A percentile compares a stretch with the other conserved stretches of the same genome.
Conservation (phyloP, 164 flowering plant genomes). For the Kalanchoe fedtschenkoi region DNA sequence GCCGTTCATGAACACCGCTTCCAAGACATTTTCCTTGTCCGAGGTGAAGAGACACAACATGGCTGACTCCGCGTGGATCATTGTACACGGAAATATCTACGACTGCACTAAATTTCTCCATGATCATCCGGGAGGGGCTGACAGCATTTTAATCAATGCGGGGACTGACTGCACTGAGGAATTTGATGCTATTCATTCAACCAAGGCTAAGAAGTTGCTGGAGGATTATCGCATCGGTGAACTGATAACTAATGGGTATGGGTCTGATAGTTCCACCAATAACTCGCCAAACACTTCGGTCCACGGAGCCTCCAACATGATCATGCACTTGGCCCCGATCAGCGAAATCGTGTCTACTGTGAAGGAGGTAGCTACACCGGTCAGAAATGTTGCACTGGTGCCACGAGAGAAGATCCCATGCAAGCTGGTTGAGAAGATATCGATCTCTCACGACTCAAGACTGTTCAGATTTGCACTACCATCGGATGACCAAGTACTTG, state of each 20-base stretch:
- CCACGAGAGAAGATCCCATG: conserved; percentile 61
- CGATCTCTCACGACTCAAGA: conserved; percentile 65
- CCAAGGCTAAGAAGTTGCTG: conserved; percentile 73
- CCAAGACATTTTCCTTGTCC: conserved; percentile 46
- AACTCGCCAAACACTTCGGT: conserved; percentile 50
- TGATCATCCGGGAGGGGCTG: conserved; percentile 92
- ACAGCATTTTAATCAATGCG: conserved; percentile 90
- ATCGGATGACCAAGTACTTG: conserved; percentile 50
- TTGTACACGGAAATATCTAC: conserved; percentile 85
- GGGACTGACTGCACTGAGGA: conserved; percentile 97
- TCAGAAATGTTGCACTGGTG: conserved; percentile 32
- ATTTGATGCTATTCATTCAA: conserved; percentile 93
- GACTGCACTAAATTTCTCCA: conserved; percentile 83
- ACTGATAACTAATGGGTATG: conserved; percentile 43
- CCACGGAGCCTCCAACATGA: conserved; percentile 40
- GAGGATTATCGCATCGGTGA: conserved; percentile 73
- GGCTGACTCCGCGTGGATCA: conserved; percentile 80
- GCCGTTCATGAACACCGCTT: conserved; percentile 71
- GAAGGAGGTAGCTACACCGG: conserved; percentile 21
- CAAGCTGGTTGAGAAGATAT: conserved; percentile 48
- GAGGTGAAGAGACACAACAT: conserved; percentile 69
- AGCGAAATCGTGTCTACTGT: no score
- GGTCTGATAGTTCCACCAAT: conserved; percentile 29
- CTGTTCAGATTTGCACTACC: conserved; percentile 72
- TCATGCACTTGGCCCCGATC: conserved; percentile 38